Evolutionary conservation across 768 basidiomycete species (phyloP).

Genomic region (Cubamyces lactineus): DNA sequence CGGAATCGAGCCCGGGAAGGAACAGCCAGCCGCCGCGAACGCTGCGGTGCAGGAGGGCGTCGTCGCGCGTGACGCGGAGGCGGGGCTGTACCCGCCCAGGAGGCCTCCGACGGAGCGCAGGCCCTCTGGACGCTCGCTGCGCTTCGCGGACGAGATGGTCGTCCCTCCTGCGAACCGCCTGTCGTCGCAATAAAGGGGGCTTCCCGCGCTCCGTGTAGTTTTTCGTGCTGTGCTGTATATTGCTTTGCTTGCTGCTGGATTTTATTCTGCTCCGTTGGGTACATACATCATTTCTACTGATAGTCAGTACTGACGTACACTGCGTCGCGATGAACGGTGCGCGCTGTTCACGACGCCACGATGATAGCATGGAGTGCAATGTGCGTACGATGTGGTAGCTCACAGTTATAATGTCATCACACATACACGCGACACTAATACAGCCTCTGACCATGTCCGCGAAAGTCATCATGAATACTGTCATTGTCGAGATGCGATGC

Average conservation of each 20-base stretch:
- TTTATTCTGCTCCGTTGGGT: not conserved
- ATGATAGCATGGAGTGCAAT: not conserved
- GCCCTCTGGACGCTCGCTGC: slow-evolving; percentile 23
- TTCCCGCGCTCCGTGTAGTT: not conserved
- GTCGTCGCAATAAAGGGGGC: not conserved
- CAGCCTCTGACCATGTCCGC: no score
- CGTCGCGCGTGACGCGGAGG: slow-evolving; percentile 8
- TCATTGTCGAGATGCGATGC: slow-evolving; percentile 3
- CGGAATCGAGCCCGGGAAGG: not conserved
- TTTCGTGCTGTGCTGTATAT: not conserved
- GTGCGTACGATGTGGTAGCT: not conserved
- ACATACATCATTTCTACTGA: not conserved
- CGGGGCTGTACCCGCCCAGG: slow-evolving; percentile 1
- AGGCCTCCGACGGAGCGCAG: slow-evolving; percentile 1
- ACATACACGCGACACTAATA: not conserved
- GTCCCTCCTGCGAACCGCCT: slow-evolving; percentile 31
- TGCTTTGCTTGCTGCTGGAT: not conserved
- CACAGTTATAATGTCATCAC: not conserved
- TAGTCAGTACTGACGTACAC: not conserved
- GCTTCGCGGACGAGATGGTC: slow-evolving; percentile 38
- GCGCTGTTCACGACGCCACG: not conserved
- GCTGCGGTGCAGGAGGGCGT: not conserved
- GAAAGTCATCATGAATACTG: slow-evolving; percentile 14
- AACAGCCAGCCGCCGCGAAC: not conserved
- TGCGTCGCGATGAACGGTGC: no score